These are phyloP conservation scores for Viridothelium virens DNA, from an alignment of 495 filamentous ascomycete species.

Conservation along the genomic window DNA sequence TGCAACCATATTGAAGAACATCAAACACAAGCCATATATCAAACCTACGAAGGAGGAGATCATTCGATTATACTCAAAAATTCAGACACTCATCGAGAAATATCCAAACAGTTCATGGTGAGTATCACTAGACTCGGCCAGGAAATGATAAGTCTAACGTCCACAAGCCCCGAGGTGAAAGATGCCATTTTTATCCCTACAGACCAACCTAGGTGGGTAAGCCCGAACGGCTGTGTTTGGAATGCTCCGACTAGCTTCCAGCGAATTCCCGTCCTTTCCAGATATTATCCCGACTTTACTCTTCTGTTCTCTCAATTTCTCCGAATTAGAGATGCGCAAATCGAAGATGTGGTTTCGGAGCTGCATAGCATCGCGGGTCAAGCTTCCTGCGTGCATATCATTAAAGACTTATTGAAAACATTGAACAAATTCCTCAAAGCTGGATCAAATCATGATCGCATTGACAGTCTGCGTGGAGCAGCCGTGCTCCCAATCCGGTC, in stretches of 20 bases:
- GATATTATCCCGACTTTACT: not conserved
- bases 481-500: not conserved
- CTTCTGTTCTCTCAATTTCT: not conserved
- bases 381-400: not conserved
- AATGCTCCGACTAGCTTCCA: not conserved
- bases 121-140: not conserved
- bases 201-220: not conserved
- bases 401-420: not conserved
- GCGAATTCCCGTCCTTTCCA: not conserved
- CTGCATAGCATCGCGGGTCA: not conserved
- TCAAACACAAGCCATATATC: not conserved
- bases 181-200: not conserved
- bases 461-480: not conserved
- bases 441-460: not conserved
- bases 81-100: not conserved
- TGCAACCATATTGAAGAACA: not conserved
- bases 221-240: not conserved
- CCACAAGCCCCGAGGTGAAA: not conserved
- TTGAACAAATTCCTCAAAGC: not conserved
- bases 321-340: not conserved
- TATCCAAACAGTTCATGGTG: not conserved
- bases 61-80: not conserved
- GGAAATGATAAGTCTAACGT: not conserved
- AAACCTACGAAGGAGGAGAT: conserved; percentile 6
- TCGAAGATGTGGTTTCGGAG: not conserved